Conservation (phyloP, 2,329 filamentous ascomycete species). For the Triangularia setosa region DNA sequence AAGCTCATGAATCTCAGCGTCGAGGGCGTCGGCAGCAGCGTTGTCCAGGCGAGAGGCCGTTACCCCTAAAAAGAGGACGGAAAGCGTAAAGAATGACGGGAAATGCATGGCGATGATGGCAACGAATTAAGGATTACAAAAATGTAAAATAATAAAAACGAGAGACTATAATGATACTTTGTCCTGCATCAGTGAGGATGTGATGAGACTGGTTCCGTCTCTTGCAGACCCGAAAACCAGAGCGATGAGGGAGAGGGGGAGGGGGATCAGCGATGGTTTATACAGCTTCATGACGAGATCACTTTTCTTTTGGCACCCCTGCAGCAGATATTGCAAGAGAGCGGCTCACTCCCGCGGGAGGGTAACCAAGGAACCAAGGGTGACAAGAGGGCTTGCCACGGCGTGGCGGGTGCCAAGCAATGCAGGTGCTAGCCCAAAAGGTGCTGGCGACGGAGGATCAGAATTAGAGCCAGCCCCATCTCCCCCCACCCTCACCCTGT, state of each 20-base stretch:
- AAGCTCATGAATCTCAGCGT: not conserved
- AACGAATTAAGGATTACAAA: constrained; percentile 15
- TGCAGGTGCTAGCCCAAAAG: not conserved
- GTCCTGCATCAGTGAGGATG: not conserved
- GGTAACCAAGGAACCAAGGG: not conserved
- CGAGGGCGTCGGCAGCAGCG: constrained; percentile 1
- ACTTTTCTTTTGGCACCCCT: not conserved
- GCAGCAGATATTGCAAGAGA: not conserved
- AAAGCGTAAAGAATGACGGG: constrained; percentile 21
- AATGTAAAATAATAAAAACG: constrained; percentile 12
- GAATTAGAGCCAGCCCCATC: not conserved
- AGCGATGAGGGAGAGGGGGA: not conserved
- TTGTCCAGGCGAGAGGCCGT: constrained; percentile 8
- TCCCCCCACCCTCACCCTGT: not conserved
- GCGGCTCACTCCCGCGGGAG: not conserved
- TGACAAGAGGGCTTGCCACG: not conserved
- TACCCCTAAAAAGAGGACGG: constrained; percentile 19
- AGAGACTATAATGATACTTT: constrained; percentile 14
- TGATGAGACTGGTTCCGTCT: not conserved
- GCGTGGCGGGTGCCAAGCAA: not conserved
- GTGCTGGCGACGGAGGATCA: not conserved
- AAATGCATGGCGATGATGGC: constrained; percentile 23
- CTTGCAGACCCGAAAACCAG: not conserved
- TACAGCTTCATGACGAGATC: not conserved
- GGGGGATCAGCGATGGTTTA: not conserved